phyloP scores from a whole-genome alignment of 345 rosid species.

The Crucihimalaya himalaica region DNA sequence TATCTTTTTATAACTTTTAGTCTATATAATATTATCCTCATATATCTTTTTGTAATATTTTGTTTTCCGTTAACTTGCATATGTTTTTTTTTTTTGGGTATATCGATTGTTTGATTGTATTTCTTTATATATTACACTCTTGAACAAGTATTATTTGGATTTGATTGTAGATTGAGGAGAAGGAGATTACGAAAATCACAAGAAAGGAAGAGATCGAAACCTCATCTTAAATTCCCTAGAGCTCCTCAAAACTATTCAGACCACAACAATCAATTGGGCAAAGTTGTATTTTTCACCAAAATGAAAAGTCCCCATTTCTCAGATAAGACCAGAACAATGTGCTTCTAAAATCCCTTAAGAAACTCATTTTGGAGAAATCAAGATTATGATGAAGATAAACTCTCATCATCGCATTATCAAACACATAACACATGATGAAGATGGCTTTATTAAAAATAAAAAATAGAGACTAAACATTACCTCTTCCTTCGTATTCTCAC shows the following conservation, averaged over 20 bases:
- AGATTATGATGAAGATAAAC: not conserved
- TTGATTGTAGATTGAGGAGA: slow-evolving; percentile 18
- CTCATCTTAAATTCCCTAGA: slow-evolving; percentile 45
- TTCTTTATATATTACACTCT: too few relatives aligned
- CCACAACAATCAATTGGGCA: not conserved
- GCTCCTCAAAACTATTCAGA: slow-evolving; percentile 15
- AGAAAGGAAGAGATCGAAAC: slow-evolving; percentile 43
- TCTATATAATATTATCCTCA: too few relatives aligned
- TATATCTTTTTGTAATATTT: too few relatives aligned
- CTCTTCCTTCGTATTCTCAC: slow-evolving; percentile 44
- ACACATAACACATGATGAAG: not conserved
- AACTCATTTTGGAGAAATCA: not conserved
- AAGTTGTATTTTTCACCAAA: not conserved
- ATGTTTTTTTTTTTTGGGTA: too few relatives aligned
- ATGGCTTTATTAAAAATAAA: not conserved
- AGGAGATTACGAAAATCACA: slow-evolving; percentile 13
- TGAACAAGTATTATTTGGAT: slow-evolving; percentile 9
- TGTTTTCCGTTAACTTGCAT: too few relatives aligned
- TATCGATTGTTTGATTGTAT: too few relatives aligned
- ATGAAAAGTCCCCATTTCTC: not conserved
- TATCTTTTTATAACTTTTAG: too few relatives aligned
- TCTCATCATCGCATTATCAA: not conserved
- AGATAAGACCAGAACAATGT: not conserved
- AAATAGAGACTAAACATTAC: slow-evolving; percentile 34
- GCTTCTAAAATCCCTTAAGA: slow-evolving; percentile 3